Evolutionary conservation across 2,329 filamentous ascomycete genomes (phyloP).

Genomic region (Aspergillus pseudoglaucus): DNA sequence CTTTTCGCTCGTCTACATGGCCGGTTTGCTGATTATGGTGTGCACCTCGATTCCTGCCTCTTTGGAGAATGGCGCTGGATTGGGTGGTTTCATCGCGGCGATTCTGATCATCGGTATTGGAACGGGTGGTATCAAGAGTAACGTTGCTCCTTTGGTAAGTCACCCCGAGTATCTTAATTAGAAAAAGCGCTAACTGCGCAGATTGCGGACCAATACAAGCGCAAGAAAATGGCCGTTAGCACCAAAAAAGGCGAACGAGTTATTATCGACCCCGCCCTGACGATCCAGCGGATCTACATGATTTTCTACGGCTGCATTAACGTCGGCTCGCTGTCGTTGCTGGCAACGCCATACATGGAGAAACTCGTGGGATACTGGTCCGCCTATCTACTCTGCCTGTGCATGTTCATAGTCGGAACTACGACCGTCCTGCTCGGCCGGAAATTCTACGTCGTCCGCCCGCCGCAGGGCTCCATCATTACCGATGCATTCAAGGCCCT

Average conservation of each 20-base stretch:
- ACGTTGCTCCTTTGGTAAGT: conserved; percentile 45
- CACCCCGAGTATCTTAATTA: background rate
- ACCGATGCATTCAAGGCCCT: conserved; percentile 59
- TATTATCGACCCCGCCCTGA: conserved; percentile 60
- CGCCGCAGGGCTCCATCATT: conserved; percentile 58
- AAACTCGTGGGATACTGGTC: conserved; percentile 60
- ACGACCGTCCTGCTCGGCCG: conserved; percentile 46
- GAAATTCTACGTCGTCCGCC: conserved; percentile 42
- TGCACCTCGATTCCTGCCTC: conserved; percentile 49
- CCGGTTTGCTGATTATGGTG: conserved; percentile 50
- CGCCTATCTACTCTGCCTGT: conserved; percentile 56
- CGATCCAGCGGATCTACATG: conserved; percentile 64
- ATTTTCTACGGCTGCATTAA: conserved; percentile 72
- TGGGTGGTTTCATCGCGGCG: conserved; percentile 51
- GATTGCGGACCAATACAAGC: conserved; percentile 61
- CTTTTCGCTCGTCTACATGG: conserved; percentile 54
- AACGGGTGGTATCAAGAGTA: conserved; percentile 65
- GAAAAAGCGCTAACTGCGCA: conserved; percentile 14
- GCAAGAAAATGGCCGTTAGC: conserved; percentile 47
- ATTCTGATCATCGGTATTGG: conserved; percentile 60
- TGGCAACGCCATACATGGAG: conserved; percentile 65
- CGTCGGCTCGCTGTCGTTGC: conserved; percentile 60
- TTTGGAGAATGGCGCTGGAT: conserved; percentile 44
- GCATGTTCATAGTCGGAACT: conserved; percentile 58
- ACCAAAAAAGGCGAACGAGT: conserved; percentile 48